Evolutionary conservation across 257 asterid species (phyloP).

Genomic region (Thymus quinquecostatus): DNA sequence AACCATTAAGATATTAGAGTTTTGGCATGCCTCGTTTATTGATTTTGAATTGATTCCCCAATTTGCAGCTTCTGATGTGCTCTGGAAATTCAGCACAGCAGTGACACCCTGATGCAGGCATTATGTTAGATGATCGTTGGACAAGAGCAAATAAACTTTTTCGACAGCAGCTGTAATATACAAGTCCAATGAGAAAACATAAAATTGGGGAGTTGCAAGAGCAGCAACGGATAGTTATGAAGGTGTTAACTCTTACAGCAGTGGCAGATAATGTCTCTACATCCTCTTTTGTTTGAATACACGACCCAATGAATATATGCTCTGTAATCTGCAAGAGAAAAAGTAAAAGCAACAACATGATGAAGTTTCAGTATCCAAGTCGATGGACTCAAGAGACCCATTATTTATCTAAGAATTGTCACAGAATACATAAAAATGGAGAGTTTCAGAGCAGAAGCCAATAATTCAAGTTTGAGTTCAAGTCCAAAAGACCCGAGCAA

Average conservation of each 20-base stretch:
- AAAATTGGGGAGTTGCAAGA: conserved; percentile 13
- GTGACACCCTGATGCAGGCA: conserved; percentile 82
- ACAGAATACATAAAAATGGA: conserved; percentile 1
- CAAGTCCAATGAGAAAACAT: conserved; percentile 19
- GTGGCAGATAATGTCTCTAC: conserved; percentile 62
- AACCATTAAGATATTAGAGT: conserved; percentile 75
- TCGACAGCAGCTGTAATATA: conserved; percentile 1
- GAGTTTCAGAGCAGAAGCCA: conserved; percentile 8
- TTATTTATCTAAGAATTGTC: conserved; percentile 5
- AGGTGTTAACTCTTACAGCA: conserved; percentile 55
- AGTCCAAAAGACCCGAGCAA: background rate
- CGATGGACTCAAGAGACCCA: conserved; percentile 11
- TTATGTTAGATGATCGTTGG: conserved; percentile 34
- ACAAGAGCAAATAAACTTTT: conserved; percentile 20
- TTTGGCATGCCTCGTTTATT: conserved; percentile 82
- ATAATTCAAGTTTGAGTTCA: conserved; percentile 3
- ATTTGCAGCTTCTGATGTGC: conserved; percentile 77
- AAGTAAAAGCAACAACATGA: background rate
- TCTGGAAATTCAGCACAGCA: conserved; percentile 92
- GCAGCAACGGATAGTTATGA: background rate
- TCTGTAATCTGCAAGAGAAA: conserved; percentile 76
- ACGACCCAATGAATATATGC: conserved; percentile 93
- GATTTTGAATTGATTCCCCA: conserved; percentile 82
- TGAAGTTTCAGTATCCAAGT: conserved; percentile 20
- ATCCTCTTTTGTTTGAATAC: conserved; percentile 84